Base-by-base conservation (phyloP, 345 rosid genomes). In the Sisymbrium altissimum region DNA sequence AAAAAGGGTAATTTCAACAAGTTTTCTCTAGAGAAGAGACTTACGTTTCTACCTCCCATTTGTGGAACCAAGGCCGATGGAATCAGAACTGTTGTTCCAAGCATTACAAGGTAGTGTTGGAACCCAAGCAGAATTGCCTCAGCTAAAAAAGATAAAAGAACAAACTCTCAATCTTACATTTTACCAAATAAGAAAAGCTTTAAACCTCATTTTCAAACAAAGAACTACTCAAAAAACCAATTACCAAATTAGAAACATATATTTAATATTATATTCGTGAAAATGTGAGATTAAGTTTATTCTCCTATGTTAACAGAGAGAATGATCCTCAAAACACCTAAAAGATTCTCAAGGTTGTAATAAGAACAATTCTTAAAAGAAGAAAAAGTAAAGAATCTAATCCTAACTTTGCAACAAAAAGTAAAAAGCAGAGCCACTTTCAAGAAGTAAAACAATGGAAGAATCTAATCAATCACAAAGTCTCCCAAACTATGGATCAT, bases 1-100 rank as follows among this genome's bases (percentile, higher is more conserved):
- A 49, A 41, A 58, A 27, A 58, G 27, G 36, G 21, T 25, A 17
- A 7, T 61, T 3, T 27, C 65, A 11, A 38, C 13, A 44, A 14
- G 11, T 19, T n/a, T 12, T 46, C 5, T 4, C 6, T 23, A 60
- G 45, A 8, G 45, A 68, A n/a, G 25, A 14, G 75, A 7, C 91
- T 85, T 86, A 95, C 99, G 81, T 90, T 90, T 88, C 97, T 83
- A 73, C 99, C 99, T 65, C 99, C 99, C 99, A 95, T 95, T 80
- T 90, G 99, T 4, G 99, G 99, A 67, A 95, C 99, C 17, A 95
- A 97, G 52, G 97, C 80, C 27, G 91, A 82, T n/a, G 98, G 98
- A 72, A 95, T 95, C 73, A 95, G 68, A 84, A 95, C 99, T 7
- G 91, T 83, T 2, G 99, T 95, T 73, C 99, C 97, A 54, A 95